A percentile compares a stretch with the other conserved stretches of the same genome.
phyloP scores from a whole-genome alignment of 2,329 filamentous ascomycete species.

The Talaromyces sp. region DNA sequence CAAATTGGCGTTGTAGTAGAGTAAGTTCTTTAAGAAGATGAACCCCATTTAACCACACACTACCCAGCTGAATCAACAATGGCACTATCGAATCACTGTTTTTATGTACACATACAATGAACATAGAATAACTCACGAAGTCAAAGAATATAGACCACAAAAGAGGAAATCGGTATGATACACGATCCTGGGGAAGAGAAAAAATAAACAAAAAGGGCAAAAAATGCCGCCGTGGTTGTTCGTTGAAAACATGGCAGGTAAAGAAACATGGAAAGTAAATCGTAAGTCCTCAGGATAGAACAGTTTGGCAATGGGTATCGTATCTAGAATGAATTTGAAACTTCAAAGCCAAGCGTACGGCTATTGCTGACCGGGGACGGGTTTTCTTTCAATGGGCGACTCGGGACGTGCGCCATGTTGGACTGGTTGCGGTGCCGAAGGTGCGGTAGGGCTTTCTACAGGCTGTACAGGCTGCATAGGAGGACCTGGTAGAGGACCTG shows the following conservation, averaged over 20 bases:
- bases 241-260: not conserved
- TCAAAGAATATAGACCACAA: not conserved
- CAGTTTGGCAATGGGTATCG: constrained; percentile 9
- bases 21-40: not conserved
- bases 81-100: not conserved
- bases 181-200: not conserved
- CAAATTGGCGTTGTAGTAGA: not conserved
- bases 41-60: not conserved
- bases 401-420: constrained; percentile 30
- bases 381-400: constrained; percentile 52
- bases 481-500: constrained; percentile 16
- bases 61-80: constrained; percentile 7
- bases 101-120: constrained; percentile 8
- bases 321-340: constrained; percentile 4
- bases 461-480: constrained; percentile 17
- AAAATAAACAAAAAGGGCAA: not conserved
- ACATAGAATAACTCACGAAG: constrained; percentile 4
- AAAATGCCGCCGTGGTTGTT: not conserved
- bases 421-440: constrained; percentile 42
- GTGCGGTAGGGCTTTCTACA: constrained; percentile 21
- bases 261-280: not conserved
- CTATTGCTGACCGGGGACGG: constrained; percentile 52
- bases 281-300: not conserved
- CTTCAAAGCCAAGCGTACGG: constrained; percentile 1
- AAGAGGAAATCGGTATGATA: not conserved